A percentile compares a stretch with the other conserved stretches of the same genome.
Evolutionary conservation across 805 yeast species (phyloP).

Genomic region (Kodamaea kaohsiungensis): DNA sequence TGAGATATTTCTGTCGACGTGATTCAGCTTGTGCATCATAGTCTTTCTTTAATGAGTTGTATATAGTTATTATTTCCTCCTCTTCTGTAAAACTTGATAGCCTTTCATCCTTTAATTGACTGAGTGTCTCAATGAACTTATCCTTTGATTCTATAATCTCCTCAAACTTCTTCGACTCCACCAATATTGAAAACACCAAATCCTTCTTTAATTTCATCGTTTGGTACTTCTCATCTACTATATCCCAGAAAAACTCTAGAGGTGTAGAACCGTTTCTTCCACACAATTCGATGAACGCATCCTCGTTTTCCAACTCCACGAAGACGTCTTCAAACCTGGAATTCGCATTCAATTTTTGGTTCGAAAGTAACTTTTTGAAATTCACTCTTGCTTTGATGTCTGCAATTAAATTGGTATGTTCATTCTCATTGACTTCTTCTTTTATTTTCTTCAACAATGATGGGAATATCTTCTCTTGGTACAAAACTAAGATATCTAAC

Average conservation of each 20-base stretch:
- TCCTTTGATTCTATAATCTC: constrained; percentile 13
- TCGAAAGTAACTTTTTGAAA: constrained; percentile 50
- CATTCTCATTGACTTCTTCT: constrained; percentile 21
- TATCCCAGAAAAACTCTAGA: constrained; percentile 73
- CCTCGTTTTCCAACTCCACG: constrained; percentile 51
- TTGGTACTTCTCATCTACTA: constrained; percentile 61
- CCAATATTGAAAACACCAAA: constrained; percentile 45
- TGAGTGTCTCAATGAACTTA: constrained; percentile 19
- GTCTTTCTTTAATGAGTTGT: constrained; percentile 28
- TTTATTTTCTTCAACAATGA: constrained; percentile 20
- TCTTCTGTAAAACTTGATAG: constrained; percentile 23
- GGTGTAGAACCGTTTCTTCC: constrained; percentile 82
- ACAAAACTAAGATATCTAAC: constrained; percentile 60
- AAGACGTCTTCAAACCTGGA: constrained; percentile 62
- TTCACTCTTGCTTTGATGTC: constrained; percentile 70
- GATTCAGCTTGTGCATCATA: constrained; percentile 16
- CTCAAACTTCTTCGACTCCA: neutral
- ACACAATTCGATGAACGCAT: constrained; percentile 57
- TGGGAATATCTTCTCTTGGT: constrained; percentile 40
- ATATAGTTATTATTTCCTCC: constrained; percentile 28
- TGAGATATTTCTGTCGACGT: constrained; percentile 12
- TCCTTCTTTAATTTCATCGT: constrained; percentile 59
- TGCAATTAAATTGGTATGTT: constrained; percentile 45
- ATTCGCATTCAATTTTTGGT: constrained; percentile 48
- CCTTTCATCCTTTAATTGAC: constrained; percentile 29